Evolutionary conservation across 805 yeast genomes (phyloP).

Genomic region (Candida tallmaniae): DNA sequence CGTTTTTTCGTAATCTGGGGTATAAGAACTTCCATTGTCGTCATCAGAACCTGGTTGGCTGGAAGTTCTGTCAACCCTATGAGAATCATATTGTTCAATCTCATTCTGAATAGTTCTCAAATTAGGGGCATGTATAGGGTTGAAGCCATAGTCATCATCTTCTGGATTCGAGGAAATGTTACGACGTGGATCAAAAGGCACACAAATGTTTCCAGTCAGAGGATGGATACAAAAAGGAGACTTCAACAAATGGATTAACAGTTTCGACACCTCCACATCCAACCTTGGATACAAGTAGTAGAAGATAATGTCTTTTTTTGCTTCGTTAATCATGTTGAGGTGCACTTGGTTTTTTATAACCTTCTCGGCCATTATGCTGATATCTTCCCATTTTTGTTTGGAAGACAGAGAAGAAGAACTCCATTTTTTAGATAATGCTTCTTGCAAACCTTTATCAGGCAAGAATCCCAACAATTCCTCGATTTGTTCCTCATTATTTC

Average conservation of each 20-base stretch:
- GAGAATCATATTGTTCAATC: conserved; percentile 47
- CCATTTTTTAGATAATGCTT: conserved; percentile 60
- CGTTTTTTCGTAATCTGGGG: conserved; percentile 57
- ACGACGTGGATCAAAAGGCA: conserved; percentile 62
- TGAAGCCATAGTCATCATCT: conserved; percentile 52
- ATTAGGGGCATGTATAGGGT: conserved; percentile 79
- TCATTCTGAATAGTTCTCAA: conserved; percentile 60
- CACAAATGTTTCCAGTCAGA: conserved; percentile 91
- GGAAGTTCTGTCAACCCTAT: conserved; percentile 24
- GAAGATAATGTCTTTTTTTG: conserved; percentile 77
- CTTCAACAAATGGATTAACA: conserved; percentile 84
- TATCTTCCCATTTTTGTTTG: conserved; percentile 76
- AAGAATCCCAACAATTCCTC: conserved; percentile 57
- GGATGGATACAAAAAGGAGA: conserved; percentile 98
- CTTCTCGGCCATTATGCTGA: conserved; percentile 48
- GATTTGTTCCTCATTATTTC: conserved; percentile 43
- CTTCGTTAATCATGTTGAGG: conserved; percentile 52
- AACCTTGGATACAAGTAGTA: conserved; percentile 84
- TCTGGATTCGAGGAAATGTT: conserved; percentile 28
- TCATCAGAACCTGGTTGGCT: conserved; percentile 16
- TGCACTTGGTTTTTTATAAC: conserved; percentile 42
- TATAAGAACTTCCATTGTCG: conserved; percentile 14
- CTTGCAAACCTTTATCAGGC: conserved; percentile 55
- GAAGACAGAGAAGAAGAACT: conserved; percentile 33
- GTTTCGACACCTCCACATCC: conserved; percentile 89